Evolutionary conservation across 805 yeast genomes (phyloP).

Genomic region (Priceomyces melissophilus): DNA sequence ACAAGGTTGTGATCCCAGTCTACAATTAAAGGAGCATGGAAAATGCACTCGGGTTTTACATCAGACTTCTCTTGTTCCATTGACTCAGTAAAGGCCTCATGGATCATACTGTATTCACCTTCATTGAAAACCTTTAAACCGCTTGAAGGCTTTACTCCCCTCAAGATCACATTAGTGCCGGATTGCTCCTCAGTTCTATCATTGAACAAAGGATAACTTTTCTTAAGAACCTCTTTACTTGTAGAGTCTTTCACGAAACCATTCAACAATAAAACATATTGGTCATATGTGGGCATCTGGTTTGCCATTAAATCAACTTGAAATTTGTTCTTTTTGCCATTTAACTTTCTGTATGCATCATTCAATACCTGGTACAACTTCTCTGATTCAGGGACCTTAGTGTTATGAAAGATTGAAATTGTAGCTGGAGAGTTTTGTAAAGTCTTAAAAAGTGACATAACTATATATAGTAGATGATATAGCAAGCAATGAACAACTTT

Average conservation of each 20-base stretch:
- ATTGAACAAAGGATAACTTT: conserved; percentile 36
- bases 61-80: conserved; percentile 21
- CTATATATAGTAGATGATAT: not conserved
- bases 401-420: conserved; percentile 39
- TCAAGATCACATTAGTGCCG: conserved; percentile 11
- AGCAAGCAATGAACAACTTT: too few species aligned
- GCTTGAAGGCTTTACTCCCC: conserved; percentile 17
- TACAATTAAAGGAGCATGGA: conserved; percentile 40
- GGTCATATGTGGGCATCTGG: conserved; percentile 42
- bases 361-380: conserved; percentile 28
- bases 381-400: conserved; percentile 29
- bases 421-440: conserved; percentile 41
- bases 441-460: conserved; percentile 40
- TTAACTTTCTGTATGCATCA: conserved; percentile 27
- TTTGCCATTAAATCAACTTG: conserved; percentile 35
- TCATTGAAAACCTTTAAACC: conserved; percentile 32
- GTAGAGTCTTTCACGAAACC: conserved; percentile 23
- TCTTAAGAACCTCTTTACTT: conserved; percentile 23
- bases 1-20: conserved; percentile 45
- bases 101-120: conserved; percentile 36
- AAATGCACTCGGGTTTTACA: conserved; percentile 30
- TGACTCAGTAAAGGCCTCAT: conserved; percentile 32
- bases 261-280: conserved; percentile 26
- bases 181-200: conserved; percentile 16
- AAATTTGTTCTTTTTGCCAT: conserved; percentile 28